Evolutionary conservation across 257 asterid genomes (phyloP).

Genomic region (Nicotiana undulata): DNA sequence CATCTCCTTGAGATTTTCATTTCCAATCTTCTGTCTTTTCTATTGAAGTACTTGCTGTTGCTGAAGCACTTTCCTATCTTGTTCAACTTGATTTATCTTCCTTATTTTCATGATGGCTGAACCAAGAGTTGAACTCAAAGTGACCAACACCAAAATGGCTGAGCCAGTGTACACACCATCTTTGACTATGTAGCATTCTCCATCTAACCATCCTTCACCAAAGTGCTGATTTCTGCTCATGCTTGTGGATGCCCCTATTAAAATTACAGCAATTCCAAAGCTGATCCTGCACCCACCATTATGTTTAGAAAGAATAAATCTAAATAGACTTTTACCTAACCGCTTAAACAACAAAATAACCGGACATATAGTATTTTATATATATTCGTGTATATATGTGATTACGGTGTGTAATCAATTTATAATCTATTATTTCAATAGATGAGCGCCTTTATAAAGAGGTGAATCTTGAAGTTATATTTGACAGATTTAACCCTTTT

Average conservation of each 20-base stretch:
- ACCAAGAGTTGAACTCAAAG: constrained; percentile 39
- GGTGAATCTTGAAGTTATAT: too few relatives aligned
- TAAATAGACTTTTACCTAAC: neutral
- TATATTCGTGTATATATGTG: neutral
- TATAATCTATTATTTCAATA: too few relatives aligned
- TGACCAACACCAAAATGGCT: constrained; percentile 36
- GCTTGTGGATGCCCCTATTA: constrained; percentile 57
- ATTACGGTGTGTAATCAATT: too few relatives aligned
- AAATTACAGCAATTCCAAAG: constrained; percentile 43
- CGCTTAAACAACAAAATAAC: neutral
- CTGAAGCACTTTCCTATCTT: constrained; percentile 33
- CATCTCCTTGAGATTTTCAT: too few relatives aligned
- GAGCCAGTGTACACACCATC: constrained; percentile 62
- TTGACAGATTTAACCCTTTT: too few relatives aligned
- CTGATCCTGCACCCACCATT: constrained; percentile 43
- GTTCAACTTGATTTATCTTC: constrained; percentile 27
- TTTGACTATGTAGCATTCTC: constrained; percentile 71
- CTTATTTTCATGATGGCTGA: constrained; percentile 20
- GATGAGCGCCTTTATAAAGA: too few relatives aligned
- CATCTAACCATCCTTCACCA: constrained; percentile 87
- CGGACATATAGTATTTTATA: neutral
- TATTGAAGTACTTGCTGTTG: constrained; percentile 27
- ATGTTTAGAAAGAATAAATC: neutral
- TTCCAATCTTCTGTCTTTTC: neutral
- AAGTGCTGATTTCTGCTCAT: constrained; percentile 51